phyloP scores from a whole-genome alignment of 176 grass and related monocot genomes.

The Aegilops longissima region DNA sequence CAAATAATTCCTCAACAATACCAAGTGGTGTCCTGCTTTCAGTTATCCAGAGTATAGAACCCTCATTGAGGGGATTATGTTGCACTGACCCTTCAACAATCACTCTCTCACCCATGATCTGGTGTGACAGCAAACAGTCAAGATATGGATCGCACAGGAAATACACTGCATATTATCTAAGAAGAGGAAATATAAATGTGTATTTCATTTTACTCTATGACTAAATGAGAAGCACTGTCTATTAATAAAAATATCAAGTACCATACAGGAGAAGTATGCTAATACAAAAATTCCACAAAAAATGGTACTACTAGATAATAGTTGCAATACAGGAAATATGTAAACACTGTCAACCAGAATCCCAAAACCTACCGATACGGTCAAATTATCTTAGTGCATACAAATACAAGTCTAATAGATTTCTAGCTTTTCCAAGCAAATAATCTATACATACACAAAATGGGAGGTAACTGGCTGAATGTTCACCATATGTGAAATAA shows the following conservation, averaged over 20 bases:
- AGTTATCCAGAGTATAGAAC: constrained; percentile 93
- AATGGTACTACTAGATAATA: neutral
- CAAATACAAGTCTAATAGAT: neutral
- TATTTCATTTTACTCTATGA: neutral
- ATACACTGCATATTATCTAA: neutral
- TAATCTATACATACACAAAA: neutral
- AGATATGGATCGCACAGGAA: neutral
- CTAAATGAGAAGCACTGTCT: neutral
- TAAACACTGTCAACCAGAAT: neutral
- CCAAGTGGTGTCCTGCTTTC: constrained; percentile 64
- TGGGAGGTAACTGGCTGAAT: neutral
- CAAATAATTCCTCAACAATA: constrained; percentile 88
- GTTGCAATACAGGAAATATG: neutral
- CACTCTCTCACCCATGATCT: constrained; percentile 77
- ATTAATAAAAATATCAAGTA: constrained; percentile 1
- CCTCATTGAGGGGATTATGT: constrained; percentile 83
- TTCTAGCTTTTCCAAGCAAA: neutral
- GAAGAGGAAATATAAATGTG: neutral
- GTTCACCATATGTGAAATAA: constrained; percentile 12
- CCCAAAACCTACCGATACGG: neutral
- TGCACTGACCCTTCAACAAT: constrained; percentile 82
- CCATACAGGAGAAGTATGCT: constrained; percentile 1
- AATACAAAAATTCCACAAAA: neutral
- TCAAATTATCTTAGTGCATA: neutral
- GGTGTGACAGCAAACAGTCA: constrained; percentile 34